Evolutionary conservation across 176 grass and related monocot genomes (phyloP), one percentile per base, ranked within the genome.

Genomic region (Phoenix roebelenii): DNA sequence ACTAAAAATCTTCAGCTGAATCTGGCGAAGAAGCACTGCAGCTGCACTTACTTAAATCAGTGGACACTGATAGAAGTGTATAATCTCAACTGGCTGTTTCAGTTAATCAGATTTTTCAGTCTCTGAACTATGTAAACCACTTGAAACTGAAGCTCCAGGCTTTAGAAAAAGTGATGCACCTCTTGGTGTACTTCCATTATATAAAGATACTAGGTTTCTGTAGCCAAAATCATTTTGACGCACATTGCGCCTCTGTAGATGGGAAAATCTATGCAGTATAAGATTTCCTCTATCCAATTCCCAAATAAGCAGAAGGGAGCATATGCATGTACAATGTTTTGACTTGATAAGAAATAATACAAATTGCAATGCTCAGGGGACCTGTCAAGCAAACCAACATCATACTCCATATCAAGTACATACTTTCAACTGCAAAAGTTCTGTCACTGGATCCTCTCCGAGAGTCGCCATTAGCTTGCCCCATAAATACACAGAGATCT

Each of bases 21-120:
- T 70, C 66, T 89, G 81, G 65, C 54, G 80, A 16, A 95, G 79
- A 53, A 95, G 55, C 55, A 86, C 90, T 1, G 62, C 25, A 3
- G 51, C 48, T 51, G 84, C 82, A 65, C 76, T 85, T 50, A 86
- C 85, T 70, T 87, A 82, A 72, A 95, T 81, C 79, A 86, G 80
- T 18, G 90, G 90, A 51, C 25, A 68, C n/a, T 82, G 82, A 49
- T 86, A 95, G 55, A 95, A 71, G 44, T 95, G 85, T 52, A 95
- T 73, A 66, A 95, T 68, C 17, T 72, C 30, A 22, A 70, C 25
- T 15, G n/a, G 22, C 10, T 22, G 23, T 55, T 35, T 64, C 52
- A 73, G 3, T 30, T 56, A 22, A 72, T 49, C 44, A 72, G 55
- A 63, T 64, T 77, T 49, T 39, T 80, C 62, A 7, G 62, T 55